Evolutionary conservation across 371 early-diverging fungal genomes (phyloP).

Genomic region (Mortierella polycephala): DNA sequence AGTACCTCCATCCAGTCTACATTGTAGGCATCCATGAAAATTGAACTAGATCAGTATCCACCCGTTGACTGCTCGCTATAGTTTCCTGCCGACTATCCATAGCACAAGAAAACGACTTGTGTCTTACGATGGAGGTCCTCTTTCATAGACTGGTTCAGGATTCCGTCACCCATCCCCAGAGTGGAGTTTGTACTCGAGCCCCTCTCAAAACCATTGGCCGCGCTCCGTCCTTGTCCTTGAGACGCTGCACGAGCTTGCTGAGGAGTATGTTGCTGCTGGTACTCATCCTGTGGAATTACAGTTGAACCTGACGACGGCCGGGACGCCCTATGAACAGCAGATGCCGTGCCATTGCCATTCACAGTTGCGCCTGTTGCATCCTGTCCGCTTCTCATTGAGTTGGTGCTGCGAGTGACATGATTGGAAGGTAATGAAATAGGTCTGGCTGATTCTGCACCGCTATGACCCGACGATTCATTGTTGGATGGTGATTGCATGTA

Average conservation of each 20-base stretch:
- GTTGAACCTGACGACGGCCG: not conserved
- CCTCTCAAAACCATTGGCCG: not conserved
- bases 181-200: not conserved
- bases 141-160: slow-evolving; percentile 45
- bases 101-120: not conserved
- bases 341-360: not conserved
- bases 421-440: slow-evolving; percentile 3
- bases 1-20: slow-evolving; percentile 34
- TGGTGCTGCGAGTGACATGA: not conserved
- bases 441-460: slow-evolving; percentile 13
- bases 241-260: not conserved
- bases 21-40: not conserved
- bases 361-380: too few relatives aligned
- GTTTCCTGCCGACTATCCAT: not conserved
- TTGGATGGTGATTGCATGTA: slow-evolving; percentile 30
- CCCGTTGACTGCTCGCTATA: too few relatives aligned
- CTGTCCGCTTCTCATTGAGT: too few relatives aligned
- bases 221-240: not conserved
- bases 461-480: slow-evolving; percentile 15
- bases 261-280: not conserved
- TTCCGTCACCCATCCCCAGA: slow-evolving; percentile 46
- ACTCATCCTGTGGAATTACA: too few relatives aligned
- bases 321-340: not conserved
- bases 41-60: not conserved
- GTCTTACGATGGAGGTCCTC: slow-evolving; percentile 39